Evolutionary conservation across 768 basidiomycete species (phyloP).

Genomic region (Lentinula edodes): DNA sequence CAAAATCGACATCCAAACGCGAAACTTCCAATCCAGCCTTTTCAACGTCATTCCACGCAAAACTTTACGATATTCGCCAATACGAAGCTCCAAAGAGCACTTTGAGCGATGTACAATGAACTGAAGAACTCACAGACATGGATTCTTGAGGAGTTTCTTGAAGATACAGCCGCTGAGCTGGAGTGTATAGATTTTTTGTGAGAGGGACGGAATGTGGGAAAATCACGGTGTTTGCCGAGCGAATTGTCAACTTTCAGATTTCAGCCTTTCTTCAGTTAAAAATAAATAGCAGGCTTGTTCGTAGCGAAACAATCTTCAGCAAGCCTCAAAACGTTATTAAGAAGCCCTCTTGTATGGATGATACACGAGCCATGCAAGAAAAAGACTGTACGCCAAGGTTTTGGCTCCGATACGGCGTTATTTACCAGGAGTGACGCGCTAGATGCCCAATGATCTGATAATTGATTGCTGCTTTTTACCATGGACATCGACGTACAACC

Average conservation of each 20-base stretch:
- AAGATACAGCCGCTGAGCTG: background rate
- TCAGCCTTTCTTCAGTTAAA: background rate
- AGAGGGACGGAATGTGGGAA: background rate
- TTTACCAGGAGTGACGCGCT: too few species aligned
- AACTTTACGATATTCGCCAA: background rate
- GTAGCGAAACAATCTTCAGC: too few species aligned
- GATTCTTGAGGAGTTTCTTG: background rate
- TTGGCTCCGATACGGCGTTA: too few species aligned
- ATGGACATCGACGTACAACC: background rate
- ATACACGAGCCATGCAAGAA: too few species aligned
- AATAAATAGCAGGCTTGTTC: too few species aligned
- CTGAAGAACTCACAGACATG: background rate
- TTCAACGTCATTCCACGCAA: background rate
- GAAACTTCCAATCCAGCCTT: background rate
- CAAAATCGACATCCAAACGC: slow-evolving; percentile 1
- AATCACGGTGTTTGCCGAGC: background rate
- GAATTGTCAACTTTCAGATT: background rate
- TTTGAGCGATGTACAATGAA: background rate
- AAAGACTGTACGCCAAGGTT: too few species aligned
- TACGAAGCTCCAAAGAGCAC: background rate
- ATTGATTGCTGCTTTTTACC: background rate
- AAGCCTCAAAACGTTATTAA: too few species aligned
- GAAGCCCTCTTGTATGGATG: too few species aligned
- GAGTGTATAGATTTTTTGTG: background rate
- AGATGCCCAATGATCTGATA: too few species aligned